Evolutionary conservation across 495 filamentous ascomycete species (phyloP).

Genomic region (Lophiotrema nucula): DNA sequence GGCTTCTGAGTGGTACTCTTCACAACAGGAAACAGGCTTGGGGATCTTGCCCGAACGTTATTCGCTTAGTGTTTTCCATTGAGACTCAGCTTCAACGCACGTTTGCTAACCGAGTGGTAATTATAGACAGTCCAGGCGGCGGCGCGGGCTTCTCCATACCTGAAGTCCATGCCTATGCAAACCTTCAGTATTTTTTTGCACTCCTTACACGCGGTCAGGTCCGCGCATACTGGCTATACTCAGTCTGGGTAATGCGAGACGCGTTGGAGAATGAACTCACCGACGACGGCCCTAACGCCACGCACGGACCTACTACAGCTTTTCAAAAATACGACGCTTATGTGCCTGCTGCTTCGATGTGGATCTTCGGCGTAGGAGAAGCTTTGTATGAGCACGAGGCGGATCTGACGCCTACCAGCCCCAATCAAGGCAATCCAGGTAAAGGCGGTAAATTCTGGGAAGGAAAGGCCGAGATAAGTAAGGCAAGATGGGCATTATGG

Average conservation of each 20-base stretch:
- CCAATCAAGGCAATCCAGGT: slow-evolving; percentile 15
- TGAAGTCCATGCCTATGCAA: slow-evolving; percentile 27
- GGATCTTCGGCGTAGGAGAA: slow-evolving; percentile 20
- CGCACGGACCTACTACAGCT: slow-evolving; percentile 3
- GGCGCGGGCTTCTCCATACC: slow-evolving; percentile 13
- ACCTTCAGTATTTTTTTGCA: slow-evolving; percentile 25
- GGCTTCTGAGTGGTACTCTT: too few relatives aligned
- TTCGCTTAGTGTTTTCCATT: too few relatives aligned
- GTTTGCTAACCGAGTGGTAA: too few relatives aligned
- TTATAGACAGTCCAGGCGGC: slow-evolving; percentile 13
- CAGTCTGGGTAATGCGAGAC: slow-evolving; percentile 13
- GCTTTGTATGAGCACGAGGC: slow-evolving; percentile 18
- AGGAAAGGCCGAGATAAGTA: slow-evolving; percentile 19
- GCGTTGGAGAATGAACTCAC: slow-evolving; percentile 12
- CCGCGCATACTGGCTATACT: slow-evolving; percentile 10
- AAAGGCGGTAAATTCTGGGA: slow-evolving; percentile 7
- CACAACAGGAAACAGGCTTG: too few relatives aligned
- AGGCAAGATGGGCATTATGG: slow-evolving; percentile 27
- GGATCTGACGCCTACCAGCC: slow-evolving; percentile 17
- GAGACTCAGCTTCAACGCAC: too few relatives aligned
- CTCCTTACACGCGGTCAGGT: slow-evolving; percentile 7
- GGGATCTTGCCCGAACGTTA: too few relatives aligned
- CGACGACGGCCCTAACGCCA: background rate
- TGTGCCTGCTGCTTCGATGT: slow-evolving; percentile 21
- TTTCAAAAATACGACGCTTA: slow-evolving; percentile 13